Percentiles rank a stretch among this genome's conserved stretches.
These are phyloP conservation scores for Leccinum holopus DNA, from an alignment of 1,284 basidiomycete species.

Conservation along the genomic window DNA sequence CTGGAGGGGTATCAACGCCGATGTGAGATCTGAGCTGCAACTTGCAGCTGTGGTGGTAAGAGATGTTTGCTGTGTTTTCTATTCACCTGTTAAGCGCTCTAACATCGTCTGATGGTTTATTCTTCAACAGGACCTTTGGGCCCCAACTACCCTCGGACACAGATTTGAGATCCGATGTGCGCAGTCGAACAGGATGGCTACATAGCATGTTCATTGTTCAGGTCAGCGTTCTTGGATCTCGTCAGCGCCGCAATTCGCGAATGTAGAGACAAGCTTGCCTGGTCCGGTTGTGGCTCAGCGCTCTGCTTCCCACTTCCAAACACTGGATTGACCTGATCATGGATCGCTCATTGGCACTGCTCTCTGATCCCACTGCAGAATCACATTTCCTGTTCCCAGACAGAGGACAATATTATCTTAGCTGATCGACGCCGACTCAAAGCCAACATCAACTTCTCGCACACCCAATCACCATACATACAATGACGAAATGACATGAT, in stretches of 20 bases:
- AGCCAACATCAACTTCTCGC: neutral
- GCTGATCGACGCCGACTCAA: neutral
- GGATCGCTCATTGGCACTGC: neutral
- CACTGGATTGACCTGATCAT: neutral
- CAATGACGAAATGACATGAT: neutral
- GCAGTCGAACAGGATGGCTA: neutral
- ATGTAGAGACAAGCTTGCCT: neutral
- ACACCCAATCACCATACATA: neutral
- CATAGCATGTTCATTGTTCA: neutral
- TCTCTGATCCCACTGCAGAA: neutral
- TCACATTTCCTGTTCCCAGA: neutral
- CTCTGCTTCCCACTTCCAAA: neutral
- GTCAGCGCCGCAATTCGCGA: neutral
- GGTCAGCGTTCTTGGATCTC: neutral
- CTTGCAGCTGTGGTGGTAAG: neutral
- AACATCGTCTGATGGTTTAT: neutral
- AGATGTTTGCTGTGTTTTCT: neutral
- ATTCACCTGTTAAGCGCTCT: neutral
- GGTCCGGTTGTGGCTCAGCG: neutral
- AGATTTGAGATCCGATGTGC: neutral
- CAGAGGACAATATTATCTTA: neutral
- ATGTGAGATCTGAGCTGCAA: conserved; percentile 5
- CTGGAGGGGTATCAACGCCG: neutral
- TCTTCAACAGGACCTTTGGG: neutral
- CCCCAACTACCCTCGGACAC: neutral